Percentiles rank a stretch among this genome's conserved stretches.
These are phyloP conservation scores for Yarrowia sp. DNA, from an alignment of 805 yeast genomes.

Conservation along the genomic window DNA sequence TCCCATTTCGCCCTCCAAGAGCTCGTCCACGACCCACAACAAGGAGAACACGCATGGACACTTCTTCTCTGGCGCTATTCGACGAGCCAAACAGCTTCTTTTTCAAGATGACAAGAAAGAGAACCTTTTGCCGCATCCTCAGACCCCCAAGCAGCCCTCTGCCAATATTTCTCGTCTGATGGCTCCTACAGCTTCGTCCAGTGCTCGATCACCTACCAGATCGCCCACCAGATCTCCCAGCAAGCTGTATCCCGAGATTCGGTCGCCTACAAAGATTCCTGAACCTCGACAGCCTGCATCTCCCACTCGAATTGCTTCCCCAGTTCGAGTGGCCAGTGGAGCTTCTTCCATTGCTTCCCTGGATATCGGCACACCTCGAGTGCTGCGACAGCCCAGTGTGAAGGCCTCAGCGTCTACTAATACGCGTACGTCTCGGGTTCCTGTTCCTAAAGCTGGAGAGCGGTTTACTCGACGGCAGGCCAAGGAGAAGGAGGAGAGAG, in stretches of 20 bases:
- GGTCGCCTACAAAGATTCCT: slow-evolving; percentile 24
- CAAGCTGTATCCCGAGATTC: slow-evolving; percentile 29
- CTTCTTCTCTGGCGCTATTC: slow-evolving; percentile 28
- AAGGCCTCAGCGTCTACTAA: neutral
- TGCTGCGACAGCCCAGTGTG: slow-evolving; percentile 27
- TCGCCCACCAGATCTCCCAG: slow-evolving; percentile 1
- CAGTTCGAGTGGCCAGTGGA: slow-evolving; percentile 17
- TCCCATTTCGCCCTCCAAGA: slow-evolving; percentile 15
- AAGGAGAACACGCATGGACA: neutral
- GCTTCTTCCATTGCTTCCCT: slow-evolving; percentile 6
- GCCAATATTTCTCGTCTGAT: slow-evolving; percentile 24
- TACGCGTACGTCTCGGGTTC: slow-evolving; percentile 19
- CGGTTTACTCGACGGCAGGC: slow-evolving; percentile 25
- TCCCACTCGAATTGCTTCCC: slow-evolving; percentile 19
- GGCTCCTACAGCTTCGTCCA: slow-evolving; percentile 31
- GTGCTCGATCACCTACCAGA: slow-evolving; percentile 8
- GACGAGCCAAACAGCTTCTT: slow-evolving; percentile 21
- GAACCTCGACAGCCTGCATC: slow-evolving; percentile 36
- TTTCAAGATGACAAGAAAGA: slow-evolving; percentile 37
- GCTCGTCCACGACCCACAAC: neutral
- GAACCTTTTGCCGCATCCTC: neutral
- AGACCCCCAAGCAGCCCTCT: slow-evolving; percentile 13
- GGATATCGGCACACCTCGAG: slow-evolving; percentile 1
- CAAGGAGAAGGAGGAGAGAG: slow-evolving; percentile 9
- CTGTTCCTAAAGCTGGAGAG: slow-evolving; percentile 27